Conservation (phyloP, 176 grass and related monocot genomes). For the Zea luxurians region DNA sequence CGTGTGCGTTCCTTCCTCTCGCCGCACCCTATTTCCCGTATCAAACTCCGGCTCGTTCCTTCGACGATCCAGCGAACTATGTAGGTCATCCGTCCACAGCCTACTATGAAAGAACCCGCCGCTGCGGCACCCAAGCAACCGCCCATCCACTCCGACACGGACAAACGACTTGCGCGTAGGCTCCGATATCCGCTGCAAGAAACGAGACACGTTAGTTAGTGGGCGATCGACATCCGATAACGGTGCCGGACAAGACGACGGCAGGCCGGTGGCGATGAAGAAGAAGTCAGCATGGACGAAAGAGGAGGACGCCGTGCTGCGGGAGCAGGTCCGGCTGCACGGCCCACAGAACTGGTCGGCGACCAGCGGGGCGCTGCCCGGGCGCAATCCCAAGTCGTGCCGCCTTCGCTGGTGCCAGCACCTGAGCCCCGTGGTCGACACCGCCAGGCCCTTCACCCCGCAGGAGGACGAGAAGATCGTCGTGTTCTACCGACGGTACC, state of each 20-base stretch:
- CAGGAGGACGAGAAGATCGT: conserved; percentile 53
- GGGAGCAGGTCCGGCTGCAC: conserved; percentile 43
- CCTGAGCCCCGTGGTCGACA: conserved; percentile 46
- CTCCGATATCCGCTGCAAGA: not conserved
- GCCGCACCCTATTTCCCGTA: not conserved
- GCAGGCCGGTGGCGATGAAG: not conserved
- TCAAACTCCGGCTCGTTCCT: not conserved
- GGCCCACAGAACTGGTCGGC: conserved; percentile 56
- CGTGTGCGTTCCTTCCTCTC: not conserved
- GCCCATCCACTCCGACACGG: not conserved
- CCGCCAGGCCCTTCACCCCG: conserved; percentile 40
- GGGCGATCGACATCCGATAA: not conserved
- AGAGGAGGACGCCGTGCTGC: conserved; percentile 53
- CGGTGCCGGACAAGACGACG: not conserved
- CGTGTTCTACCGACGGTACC: conserved; percentile 19
- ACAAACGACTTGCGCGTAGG: not conserved
- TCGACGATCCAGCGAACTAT: not conserved
- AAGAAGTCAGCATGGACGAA: conserved; percentile 64
- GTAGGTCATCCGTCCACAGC: not conserved
- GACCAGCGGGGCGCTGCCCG: conserved; percentile 45
- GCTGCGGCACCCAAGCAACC: not conserved
- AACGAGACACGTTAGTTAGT: not conserved
- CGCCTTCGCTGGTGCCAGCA: conserved; percentile 78
- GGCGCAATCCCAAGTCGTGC: conserved; percentile 66
- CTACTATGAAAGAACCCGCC: not conserved